Evolutionary conservation across 345 rosid species (phyloP), one percentile per base, ranked within the genome.

Genomic region (Erodium maritimum): DNA sequence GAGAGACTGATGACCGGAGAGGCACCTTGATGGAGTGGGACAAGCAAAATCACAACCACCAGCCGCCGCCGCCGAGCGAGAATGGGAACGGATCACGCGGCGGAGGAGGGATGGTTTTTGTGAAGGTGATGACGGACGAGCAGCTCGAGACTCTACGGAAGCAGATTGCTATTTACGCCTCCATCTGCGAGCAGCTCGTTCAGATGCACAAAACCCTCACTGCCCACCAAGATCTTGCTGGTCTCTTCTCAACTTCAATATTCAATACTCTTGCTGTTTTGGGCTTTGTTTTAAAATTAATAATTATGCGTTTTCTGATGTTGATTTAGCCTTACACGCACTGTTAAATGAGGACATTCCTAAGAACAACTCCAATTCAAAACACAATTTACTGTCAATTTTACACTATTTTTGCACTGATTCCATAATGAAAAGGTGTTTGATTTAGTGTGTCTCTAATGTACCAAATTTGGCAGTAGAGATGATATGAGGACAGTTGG

Each of bases 81-180:
- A 54, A 2, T 25, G 33, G 33, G 33, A 25, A 25, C 7, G 9
- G 12, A 17, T 25, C 33, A 25, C 7, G 33, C 33, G 33, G 33
- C 3, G 33, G 33, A 25, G 65, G 54, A 57, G 83, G 85, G 23
- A 79, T 80, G 61, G 77, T 81, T 80, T 83, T 79, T 58, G 85
- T 86, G 52, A 90, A 94, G 64, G 99, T 94, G 37, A 94, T 94
- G 97, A 94, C 97, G 23, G 99, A 94, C 68, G 97, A 94, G 65
- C 99, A 94, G 63, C 75, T 83, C 55, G 96, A 94, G 70, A 87
- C 96, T 63, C 75, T 90, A 4, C 74, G 96, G 70, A 85, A 83
- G 68, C 99, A 94, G 70, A 94, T 94, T 80, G 96, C 95, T 61
- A 80, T 94, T 50, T 94, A 94, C 66, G 88, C 90, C 45, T 73